These are phyloP conservation scores for Termitomyces sp. DNA, from an alignment of 768 basidiomycete species.

Conservation along the genomic window DNA sequence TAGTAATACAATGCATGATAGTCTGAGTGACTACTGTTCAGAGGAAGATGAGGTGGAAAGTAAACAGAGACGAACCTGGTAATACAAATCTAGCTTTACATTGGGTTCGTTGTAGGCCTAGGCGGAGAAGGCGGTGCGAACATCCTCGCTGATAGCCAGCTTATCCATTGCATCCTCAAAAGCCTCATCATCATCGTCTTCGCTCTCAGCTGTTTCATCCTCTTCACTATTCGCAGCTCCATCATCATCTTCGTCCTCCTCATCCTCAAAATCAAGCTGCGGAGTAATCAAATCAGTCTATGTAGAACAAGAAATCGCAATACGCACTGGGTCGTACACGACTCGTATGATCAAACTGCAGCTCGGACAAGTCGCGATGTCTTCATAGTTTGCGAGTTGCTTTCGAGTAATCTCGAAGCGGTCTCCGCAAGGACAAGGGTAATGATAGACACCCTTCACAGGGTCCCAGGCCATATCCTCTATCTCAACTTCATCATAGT, in stretches of 20 bases:
- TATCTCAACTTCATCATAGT: constrained; percentile 96
- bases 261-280: constrained; percentile 83
- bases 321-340: constrained; percentile 88
- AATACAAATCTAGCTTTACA: constrained; percentile 7
- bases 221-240: constrained; percentile 34
- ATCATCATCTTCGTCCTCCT: constrained; percentile 49
- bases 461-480: constrained; percentile 94
- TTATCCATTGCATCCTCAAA: constrained; percentile 69
- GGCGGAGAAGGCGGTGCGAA: constrained; percentile 12
- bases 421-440: constrained; percentile 97
- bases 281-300: constrained; percentile 5
- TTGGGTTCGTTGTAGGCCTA: constrained; percentile 15
- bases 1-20: constrained; percentile 3
- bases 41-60: background rate
- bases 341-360: constrained; percentile 92
- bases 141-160: constrained; percentile 38
- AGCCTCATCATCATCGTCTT: constrained; percentile 34
- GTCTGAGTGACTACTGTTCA: background rate
- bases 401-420: constrained; percentile 89
- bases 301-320: constrained; percentile 2
- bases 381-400: constrained; percentile 86
- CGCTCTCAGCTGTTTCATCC: constrained; percentile 34
- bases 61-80: constrained; percentile 5
- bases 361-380: constrained; percentile 93
- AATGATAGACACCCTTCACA: constrained; percentile 81